Conservation (phyloP, 176 grass and related monocot genomes). For the Oryza officinalis region DNA sequence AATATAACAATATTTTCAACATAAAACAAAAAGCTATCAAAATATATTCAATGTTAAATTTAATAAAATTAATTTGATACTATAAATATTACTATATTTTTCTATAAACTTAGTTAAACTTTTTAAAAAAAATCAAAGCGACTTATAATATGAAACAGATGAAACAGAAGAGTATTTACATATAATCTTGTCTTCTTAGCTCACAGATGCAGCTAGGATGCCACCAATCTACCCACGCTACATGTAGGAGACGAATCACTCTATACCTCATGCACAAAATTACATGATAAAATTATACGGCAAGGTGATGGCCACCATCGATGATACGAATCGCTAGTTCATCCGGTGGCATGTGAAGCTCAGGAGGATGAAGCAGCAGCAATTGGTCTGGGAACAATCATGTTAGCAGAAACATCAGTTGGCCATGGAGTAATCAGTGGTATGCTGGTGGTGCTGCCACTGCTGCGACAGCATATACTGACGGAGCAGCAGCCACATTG, state of each 20-base stretch:
- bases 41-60: no score
- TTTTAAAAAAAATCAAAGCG: no score
- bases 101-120: no score
- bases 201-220: background rate
- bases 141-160: no score
- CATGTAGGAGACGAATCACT: background rate
- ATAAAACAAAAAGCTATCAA: no score
- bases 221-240: background rate
- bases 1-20: no score
- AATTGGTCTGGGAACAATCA: background rate
- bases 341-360: background rate
- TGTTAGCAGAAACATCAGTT: background rate
- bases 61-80: no score
- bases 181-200: background rate
- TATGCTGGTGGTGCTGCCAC: background rate
- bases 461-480: background rate
- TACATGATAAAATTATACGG: background rate
- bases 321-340: background rate
- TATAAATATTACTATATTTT: no score
- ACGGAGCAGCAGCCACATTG: background rate
- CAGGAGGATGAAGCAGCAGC: background rate
- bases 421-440: background rate
- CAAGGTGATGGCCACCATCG: background rate
- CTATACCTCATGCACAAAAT: background rate
- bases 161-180: background rate